Evolutionary conservation across 208 protist species (phyloP), one percentile per base, ranked within the genome.

Genomic region (Leishmania mexicana): DNA sequence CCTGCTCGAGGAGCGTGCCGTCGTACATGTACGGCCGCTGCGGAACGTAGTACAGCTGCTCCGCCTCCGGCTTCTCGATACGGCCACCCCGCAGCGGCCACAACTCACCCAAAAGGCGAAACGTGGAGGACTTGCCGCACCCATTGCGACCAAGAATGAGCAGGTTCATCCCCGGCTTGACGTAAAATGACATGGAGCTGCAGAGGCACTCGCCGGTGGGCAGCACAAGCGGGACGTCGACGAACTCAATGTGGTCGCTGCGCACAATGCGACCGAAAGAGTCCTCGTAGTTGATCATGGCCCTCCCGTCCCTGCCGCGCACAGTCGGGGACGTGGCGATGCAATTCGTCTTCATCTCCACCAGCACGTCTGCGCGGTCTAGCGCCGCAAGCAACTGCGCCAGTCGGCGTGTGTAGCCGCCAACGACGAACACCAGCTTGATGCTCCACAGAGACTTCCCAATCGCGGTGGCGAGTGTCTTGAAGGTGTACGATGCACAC

Each of bases 61-160:
- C 80, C 75, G 83, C 81, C 79, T 85, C 81, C 28, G 95, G 95
- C 80, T 95, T 97, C 60, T 81, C 81, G 31, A 98, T 90, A 51
- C 79, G 75, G 49, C 94, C 96, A 45, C 81, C 83, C 3, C 86
- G 84, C 76, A 96, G 76, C 28, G 90, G 92, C 94, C 96, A 98
- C 35, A 98, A 85, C 85, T 92, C 94, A 15, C 90, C 94, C 21
- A 98, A 86, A 40, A 94, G 64, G 40, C 95, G 88, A 71, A 98
- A 84, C 47, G 96, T 95, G 38, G 94, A 98, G 24, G 89, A 93
- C 87, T 99, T 99, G 51, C 97, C 97, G 81, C 88, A 95, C 38
- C 97, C 97, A 81, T 97, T 98, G 17, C 93, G 95, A 8, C 97
- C 97, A 71, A 96, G 95, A 45, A 99, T 93, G 62, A 98, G 92